Percentiles rank a stretch among this genome's conserved stretches.
These are phyloP conservation scores for Agaricus bisporus DNA, from an alignment of 768 basidiomycete species.

Conservation along the genomic window DNA sequence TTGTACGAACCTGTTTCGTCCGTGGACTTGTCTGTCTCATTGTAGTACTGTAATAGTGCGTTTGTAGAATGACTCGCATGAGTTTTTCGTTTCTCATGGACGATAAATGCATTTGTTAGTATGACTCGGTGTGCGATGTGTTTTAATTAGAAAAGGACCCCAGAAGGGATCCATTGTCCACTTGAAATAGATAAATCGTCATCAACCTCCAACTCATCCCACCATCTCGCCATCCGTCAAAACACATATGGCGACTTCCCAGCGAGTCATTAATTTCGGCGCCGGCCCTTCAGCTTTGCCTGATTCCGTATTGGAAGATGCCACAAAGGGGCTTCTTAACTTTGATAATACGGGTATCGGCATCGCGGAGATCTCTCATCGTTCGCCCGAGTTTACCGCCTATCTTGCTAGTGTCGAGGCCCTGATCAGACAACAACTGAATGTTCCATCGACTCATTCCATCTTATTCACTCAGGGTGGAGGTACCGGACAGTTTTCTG, in stretches of 20 bases:
- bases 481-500: conserved; percentile 87
- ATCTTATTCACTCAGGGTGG: conserved; percentile 95
- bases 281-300: conserved; percentile 94
- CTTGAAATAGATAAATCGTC: conserved; percentile 3
- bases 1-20: background rate
- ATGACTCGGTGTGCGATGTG: background rate
- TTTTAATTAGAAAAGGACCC: no score
- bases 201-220: background rate
- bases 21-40: background rate
- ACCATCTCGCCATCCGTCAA: background rate
- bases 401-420: conserved; percentile 58
- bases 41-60: background rate
- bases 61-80: background rate
- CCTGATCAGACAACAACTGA: conserved; percentile 70
- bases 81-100: background rate
- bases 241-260: conserved; percentile 27
- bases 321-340: conserved; percentile 81
- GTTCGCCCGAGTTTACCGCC: conserved; percentile 80
- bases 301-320: conserved; percentile 76
- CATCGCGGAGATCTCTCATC: conserved; percentile 93
- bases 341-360: conserved; percentile 91
- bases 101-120: background rate
- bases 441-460: conserved; percentile 76
- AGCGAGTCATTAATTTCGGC: conserved; percentile 81
- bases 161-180: background rate